Percentiles rank a stretch among this genome's conserved stretches.
Conservation (phyloP, 2,329 filamentous ascomycete genomes). For the Penicillium sp. region DNA sequence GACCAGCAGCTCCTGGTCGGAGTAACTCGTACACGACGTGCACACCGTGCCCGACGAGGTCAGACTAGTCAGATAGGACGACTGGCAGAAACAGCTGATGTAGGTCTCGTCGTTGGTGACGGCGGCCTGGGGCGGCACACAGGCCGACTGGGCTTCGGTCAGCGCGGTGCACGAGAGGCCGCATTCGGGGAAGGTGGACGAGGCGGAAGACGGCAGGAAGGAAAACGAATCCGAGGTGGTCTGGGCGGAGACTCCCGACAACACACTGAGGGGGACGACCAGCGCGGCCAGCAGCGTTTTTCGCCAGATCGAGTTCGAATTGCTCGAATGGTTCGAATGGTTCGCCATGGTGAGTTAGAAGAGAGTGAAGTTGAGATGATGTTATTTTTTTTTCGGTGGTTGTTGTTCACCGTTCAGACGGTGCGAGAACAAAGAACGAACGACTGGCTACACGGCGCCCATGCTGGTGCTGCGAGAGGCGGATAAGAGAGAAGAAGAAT, state of each 20-base stretch:
- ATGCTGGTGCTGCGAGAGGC: background rate
- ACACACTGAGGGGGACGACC: conserved; percentile 2
- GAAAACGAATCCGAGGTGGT: conserved; percentile 14
- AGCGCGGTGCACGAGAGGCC: conserved; percentile 58
- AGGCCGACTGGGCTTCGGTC: conserved; percentile 67
- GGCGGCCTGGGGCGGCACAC: conserved; percentile 57
- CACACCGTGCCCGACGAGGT: conserved; percentile 59
- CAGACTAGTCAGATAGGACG: conserved; percentile 56
- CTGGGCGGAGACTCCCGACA: conserved; percentile 11
- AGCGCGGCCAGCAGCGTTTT: background rate
- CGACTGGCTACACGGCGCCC: background rate
- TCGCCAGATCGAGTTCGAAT: background rate
- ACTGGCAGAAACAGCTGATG: conserved; percentile 70
- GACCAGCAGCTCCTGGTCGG: conserved; percentile 57
- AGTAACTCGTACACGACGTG: conserved; percentile 52
- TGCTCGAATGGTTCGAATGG: background rate
- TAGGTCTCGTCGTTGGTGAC: conserved; percentile 52
- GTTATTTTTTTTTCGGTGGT: background rate
- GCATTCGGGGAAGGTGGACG: conserved; percentile 57
- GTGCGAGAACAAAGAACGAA: background rate
- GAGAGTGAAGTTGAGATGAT: background rate
- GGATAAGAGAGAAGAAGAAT: background rate
- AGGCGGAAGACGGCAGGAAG: conserved; percentile 35
- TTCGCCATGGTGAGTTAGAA: background rate
- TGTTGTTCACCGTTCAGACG: background rate